Evolutionary conservation across 306 rosid genomes (phyloP).

Genomic region (Herpetospermum pedunculosum): DNA sequence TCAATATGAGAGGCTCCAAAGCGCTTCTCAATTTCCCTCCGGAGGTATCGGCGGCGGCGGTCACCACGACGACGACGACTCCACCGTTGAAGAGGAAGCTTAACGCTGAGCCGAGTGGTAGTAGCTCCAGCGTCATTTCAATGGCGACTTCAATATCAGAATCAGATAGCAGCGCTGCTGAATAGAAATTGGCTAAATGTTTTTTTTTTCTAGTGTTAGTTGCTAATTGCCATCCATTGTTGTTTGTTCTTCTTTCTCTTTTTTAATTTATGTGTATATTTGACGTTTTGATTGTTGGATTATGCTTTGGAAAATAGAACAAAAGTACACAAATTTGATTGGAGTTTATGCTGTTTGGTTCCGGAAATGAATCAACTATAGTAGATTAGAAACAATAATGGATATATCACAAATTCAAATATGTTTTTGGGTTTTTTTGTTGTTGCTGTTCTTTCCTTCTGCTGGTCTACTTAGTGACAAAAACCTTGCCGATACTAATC

Average conservation of each 20-base stretch:
- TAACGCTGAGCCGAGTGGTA: background rate
- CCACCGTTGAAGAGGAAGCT: conserved; percentile 3
- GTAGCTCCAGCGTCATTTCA: background rate
- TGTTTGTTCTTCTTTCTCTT: background rate
- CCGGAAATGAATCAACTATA: background rate
- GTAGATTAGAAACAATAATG: background rate
- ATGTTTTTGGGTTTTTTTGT: background rate
- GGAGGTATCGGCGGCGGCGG: conserved; percentile 32
- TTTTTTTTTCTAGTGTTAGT: background rate
- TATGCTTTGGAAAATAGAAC: background rate
- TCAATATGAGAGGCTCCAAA: conserved; percentile 63
- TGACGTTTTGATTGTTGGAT: background rate
- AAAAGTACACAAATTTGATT: background rate
- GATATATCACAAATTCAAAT: background rate
- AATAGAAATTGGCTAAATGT: background rate
- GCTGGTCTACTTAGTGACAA: background rate
- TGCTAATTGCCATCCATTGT: background rate
- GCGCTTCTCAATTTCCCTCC: conserved; percentile 74
- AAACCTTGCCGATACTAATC: background rate
- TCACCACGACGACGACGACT: background rate
- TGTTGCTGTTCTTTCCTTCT: background rate
- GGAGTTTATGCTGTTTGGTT: background rate
- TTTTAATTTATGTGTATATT: background rate
- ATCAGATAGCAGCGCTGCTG: background rate
- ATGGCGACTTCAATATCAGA: conserved; percentile 1